Evolutionary conservation across 1,284 basidiomycete genomes (phyloP).

Genomic region (Irpex sp.): DNA sequence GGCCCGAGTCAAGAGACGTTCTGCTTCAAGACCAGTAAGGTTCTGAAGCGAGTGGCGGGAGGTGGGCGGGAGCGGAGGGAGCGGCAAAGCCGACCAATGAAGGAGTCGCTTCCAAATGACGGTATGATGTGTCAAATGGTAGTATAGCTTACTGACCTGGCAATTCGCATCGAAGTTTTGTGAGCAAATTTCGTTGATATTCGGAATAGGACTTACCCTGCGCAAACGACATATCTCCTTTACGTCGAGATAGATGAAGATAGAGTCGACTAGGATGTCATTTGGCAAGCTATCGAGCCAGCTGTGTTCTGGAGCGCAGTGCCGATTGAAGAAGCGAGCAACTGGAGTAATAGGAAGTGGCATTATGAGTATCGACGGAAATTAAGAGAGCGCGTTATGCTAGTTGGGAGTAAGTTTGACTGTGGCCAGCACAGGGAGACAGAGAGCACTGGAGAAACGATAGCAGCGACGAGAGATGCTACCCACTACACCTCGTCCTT

Average conservation of each 20-base stretch:
- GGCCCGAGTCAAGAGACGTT: constrained; percentile 55
- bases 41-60: constrained; percentile 37
- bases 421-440: neutral
- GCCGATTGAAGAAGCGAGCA: neutral
- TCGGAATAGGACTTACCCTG: neutral
- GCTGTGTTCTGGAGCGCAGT: neutral
- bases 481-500: neutral
- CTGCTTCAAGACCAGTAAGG: constrained; percentile 50
- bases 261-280: constrained; percentile 43
- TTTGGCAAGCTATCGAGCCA: constrained; percentile 16
- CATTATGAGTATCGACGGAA: neutral
- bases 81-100: constrained; percentile 41
- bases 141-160: constrained; percentile 52
- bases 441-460: neutral
- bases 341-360: constrained; percentile 1
- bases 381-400: neutral
- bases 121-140: constrained; percentile 56
- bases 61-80: constrained; percentile 58
- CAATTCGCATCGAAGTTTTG: neutral
- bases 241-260: constrained; percentile 42
- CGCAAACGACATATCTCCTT: constrained; percentile 52
- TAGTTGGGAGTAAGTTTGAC: neutral
- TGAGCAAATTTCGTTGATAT: neutral
- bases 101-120: constrained; percentile 66
- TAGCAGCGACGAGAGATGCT: neutral